Conservation (phyloP, 305 asterid genomes). For the Fraxinus greggii region DNA sequence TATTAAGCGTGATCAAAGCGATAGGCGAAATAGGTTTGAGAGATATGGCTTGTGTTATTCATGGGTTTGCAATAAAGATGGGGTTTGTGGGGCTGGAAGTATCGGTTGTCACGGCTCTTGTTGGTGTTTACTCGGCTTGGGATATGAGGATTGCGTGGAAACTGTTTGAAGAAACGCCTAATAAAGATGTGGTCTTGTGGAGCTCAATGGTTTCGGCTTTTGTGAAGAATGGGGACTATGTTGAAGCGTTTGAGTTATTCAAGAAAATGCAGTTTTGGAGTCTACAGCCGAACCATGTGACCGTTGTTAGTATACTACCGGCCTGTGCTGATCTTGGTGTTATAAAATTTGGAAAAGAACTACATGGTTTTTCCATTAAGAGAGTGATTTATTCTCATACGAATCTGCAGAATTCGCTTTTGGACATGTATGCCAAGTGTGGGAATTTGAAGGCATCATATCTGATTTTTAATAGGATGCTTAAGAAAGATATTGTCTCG, state of each 20-base stretch:
- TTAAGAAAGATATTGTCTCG: slow-evolving; percentile 62
- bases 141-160: slow-evolving; percentile 45
- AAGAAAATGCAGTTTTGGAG: slow-evolving; percentile 48
- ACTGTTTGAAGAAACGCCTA: slow-evolving; percentile 38
- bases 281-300: slow-evolving; percentile 55
- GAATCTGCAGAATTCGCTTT: slow-evolving; percentile 50
- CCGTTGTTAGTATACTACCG: slow-evolving; percentile 54
- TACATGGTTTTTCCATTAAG: slow-evolving; percentile 62
- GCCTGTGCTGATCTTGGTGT: slow-evolving; percentile 63
- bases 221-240: slow-evolving; percentile 43
- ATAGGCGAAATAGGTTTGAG: slow-evolving; percentile 37
- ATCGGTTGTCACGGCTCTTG: slow-evolving; percentile 56
- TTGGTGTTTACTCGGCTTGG: slow-evolving; percentile 61
- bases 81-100: slow-evolving; percentile 51
- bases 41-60: slow-evolving; percentile 42
- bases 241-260: slow-evolving; percentile 49
- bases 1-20: slow-evolving; percentile 50
- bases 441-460: slow-evolving; percentile 46
- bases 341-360: slow-evolving; percentile 54
- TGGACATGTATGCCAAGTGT: slow-evolving; percentile 69
- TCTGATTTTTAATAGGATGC: slow-evolving; percentile 46
- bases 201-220: slow-evolving; percentile 70
- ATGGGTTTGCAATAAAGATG: slow-evolving; percentile 52
- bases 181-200: slow-evolving; percentile 62
- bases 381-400: slow-evolving; percentile 31